Evolutionary conservation across 164 flowering plant species (phyloP).

Genomic region (Dillenia suffruticosa): DNA sequence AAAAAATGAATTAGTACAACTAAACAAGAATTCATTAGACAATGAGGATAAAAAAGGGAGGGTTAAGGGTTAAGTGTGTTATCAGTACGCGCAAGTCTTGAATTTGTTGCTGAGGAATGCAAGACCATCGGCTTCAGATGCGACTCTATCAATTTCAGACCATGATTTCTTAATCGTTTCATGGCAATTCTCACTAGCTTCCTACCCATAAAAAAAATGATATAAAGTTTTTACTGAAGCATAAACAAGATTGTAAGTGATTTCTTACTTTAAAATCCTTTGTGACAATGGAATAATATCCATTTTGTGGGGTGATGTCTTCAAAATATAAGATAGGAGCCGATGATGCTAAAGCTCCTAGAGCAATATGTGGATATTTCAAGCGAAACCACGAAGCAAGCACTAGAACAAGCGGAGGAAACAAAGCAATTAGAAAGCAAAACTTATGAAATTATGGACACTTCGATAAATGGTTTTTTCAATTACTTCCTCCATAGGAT

Average conservation of each 20-base stretch:
- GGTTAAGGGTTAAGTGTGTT: neutral
- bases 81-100: slow-evolving; percentile 31
- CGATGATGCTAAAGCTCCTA: slow-evolving; percentile 71
- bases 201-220: slow-evolving; percentile 13
- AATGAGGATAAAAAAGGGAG: too few relatives aligned
- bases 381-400: slow-evolving; percentile 73
- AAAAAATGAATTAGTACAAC: neutral
- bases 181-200: slow-evolving; percentile 33
- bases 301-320: slow-evolving; percentile 37
- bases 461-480: neutral
- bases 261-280: slow-evolving; percentile 39
- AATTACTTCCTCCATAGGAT: slow-evolving; percentile 77
- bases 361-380: slow-evolving; percentile 56
- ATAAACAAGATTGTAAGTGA: too few relatives aligned
- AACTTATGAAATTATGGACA: neutral
- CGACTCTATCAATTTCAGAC: slow-evolving; percentile 28
- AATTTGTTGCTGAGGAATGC: slow-evolving; percentile 24
- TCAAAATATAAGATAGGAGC: slow-evolving; percentile 71
- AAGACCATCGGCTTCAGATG: slow-evolving; percentile 23
- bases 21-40: neutral
- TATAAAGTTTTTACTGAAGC: neutral
- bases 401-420: slow-evolving; percentile 29
- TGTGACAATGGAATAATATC: slow-evolving; percentile 33
- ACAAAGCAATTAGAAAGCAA: neutral
- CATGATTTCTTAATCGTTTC: slow-evolving; percentile 32